Conservation (phyloP, 1,284 basidiomycete species). For the Sporisorium scitamineum region DNA sequence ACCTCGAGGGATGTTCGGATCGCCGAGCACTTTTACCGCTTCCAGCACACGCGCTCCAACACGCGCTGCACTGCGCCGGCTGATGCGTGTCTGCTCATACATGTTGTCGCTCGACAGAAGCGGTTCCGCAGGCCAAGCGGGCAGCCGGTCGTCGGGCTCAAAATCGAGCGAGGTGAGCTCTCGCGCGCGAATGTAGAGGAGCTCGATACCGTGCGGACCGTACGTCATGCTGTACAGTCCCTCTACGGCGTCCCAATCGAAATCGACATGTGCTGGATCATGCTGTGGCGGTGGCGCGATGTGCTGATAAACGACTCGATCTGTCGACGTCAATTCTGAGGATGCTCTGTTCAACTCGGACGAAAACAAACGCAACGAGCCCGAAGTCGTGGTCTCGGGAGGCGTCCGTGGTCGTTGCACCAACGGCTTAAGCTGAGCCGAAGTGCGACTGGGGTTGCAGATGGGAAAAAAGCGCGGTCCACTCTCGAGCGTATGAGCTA, state of each 20-base stretch:
- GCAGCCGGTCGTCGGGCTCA: conserved; percentile 30
- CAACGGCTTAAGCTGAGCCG: conserved; percentile 5
- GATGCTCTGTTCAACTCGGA: neutral
- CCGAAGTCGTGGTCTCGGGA: neutral
- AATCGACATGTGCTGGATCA: conserved; percentile 49
- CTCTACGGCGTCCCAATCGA: conserved; percentile 52
- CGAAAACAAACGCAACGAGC: conserved; percentile 12
- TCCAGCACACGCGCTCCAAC: conserved; percentile 50
- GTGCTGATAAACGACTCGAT: conserved; percentile 20
- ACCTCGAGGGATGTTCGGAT: conserved; percentile 56
- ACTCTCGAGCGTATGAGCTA: conserved; percentile 22
- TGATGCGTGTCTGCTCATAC: conserved; percentile 49
- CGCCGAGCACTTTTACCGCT: conserved; percentile 55
- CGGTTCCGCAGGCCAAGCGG: conserved; percentile 50
- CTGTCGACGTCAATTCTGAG: conserved; percentile 3
- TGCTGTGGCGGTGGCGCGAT: conserved; percentile 18
- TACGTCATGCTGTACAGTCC: conserved; percentile 58
- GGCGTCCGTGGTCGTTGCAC: neutral
- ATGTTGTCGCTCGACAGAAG: conserved; percentile 44
- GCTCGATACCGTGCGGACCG: conserved; percentile 57
- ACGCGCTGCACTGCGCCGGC: conserved; percentile 28
- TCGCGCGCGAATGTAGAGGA: conserved; percentile 54
- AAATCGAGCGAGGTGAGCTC: conserved; percentile 53
- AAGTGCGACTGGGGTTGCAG: conserved; percentile 18
- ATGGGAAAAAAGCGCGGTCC: conserved; percentile 29